phyloP scores from a whole-genome alignment of 257 asterid species.

The Solanum piurae region DNA sequence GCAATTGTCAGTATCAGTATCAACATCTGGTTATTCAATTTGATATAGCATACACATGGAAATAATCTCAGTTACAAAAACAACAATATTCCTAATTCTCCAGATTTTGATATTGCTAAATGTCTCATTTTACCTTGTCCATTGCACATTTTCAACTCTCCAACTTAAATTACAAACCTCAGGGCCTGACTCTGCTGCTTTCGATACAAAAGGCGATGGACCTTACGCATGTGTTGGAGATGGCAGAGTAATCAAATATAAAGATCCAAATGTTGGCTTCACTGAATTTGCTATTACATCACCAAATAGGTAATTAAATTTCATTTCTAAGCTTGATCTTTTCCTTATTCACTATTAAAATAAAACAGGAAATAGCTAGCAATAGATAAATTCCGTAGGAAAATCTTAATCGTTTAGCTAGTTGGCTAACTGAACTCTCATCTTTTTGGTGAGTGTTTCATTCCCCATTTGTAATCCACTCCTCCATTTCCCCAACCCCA shows the following conservation, averaged over 20 bases:
- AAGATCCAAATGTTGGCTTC: constrained; percentile 4
- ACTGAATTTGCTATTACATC: neutral
- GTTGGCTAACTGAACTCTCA: no score
- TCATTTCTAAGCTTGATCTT: neutral
- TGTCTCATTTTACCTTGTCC: neutral
- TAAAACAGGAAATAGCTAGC: neutral
- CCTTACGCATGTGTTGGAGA: constrained; percentile 39
- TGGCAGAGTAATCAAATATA: constrained; percentile 33
- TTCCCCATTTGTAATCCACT: no score
- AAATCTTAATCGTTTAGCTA: no score
- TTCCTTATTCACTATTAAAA: neutral
- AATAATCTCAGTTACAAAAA: neutral
- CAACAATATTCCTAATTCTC: neutral
- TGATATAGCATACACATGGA: neutral
- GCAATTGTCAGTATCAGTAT: neutral
- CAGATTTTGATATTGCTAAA: neutral
- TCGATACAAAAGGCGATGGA: constrained; percentile 17
- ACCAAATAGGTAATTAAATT: neutral
- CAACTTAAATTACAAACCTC: neutral
- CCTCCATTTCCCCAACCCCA: no score
- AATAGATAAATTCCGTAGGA: no score
- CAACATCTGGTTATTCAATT: neutral
- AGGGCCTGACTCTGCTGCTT: constrained; percentile 29
- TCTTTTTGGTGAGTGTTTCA: no score
- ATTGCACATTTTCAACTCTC: neutral